phyloP scores from a whole-genome alignment of 2,329 filamentous ascomycete species.

The Myriosclerotinia scirpicola region DNA sequence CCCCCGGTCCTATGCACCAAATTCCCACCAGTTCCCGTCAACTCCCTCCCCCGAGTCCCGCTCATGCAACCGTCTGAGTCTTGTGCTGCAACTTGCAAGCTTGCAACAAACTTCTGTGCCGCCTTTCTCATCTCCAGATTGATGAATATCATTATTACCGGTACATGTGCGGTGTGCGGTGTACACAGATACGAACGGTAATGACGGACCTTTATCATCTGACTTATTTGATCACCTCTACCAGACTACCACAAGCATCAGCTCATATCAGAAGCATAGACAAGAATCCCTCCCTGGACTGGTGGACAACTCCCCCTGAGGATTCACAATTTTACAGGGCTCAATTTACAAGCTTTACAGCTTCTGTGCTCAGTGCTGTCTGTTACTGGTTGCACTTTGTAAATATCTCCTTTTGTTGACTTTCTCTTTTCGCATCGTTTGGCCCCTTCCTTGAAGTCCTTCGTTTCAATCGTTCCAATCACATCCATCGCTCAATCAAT shows the following conservation, averaged over 20 bases:
- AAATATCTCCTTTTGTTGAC: background rate
- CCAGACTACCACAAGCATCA: background rate
- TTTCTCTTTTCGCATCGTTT: conserved; percentile 2
- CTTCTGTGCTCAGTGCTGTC: background rate
- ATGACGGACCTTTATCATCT: background rate
- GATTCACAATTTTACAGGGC: conserved; percentile 4
- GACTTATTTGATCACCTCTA: background rate
- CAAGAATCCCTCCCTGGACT: background rate
- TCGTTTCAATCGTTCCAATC: background rate
- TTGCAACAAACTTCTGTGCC: background rate
- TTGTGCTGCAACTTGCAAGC: no score
- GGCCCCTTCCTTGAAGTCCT: background rate
- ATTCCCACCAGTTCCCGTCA: background rate
- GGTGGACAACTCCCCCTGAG: background rate
- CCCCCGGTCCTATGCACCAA: background rate
- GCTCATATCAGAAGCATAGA: conserved; percentile 9
- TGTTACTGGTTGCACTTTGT: background rate
- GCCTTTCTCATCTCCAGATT: background rate
- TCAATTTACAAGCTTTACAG: background rate
- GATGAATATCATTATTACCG: background rate
- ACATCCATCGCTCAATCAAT: no score
- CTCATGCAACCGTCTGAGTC: background rate
- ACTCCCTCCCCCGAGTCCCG: background rate
- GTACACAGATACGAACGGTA: background rate
- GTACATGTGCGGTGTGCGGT: background rate